Base-by-base conservation (phyloP, 331 rosid genomes). In the Pyrus hybrid region DNA sequence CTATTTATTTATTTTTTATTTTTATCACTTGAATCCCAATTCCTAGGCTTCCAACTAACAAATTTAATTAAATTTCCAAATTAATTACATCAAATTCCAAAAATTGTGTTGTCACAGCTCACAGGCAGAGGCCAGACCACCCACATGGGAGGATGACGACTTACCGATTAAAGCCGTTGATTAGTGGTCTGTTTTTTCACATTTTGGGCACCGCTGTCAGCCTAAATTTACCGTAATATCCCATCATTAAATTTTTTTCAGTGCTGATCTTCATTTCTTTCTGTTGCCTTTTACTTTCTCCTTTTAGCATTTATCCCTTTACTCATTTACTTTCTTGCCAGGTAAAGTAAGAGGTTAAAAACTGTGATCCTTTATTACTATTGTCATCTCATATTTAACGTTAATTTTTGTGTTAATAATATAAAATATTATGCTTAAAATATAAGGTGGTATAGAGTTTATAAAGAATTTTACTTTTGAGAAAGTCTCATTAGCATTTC, bases 261-360 rank as follows among this genome's bases (percentile, higher is more conserved):
- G 81, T 41, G 84, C 70, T 51, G 78, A 84, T 84, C 86, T 77
- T 86, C 87, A 77, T 86, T 81, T 81, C 87, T 86, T 86, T 88
- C 86, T 75, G 91, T 79, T 74, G 85, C 89, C 76, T 12, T 20
- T 73, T 9, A 67, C 37, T 79, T 84, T 80, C 76, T 81, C 74
- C 29, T 76, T 82, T 84, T 77, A n/a, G 22, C 72, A 65, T 68
- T 49, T 37, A 45, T 16, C 68, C 9, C 47, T 26, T 75, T 26
- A 56, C 37, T 14, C 69, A 26, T 57, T 73, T 69, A 68, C 72
- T 72, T 60, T 45, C 7, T 60, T 45, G 11, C 72, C 82, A 25
- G 64, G 53, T 16, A 9, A 71, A 35, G 76, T 32, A 63, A 71
- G 16, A 23, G 8, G 51, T 14, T 18, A 29, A 45, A 21, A 41